phyloP scores from a whole-genome alignment of 2,329 filamentous ascomycete genomes.

The Aspergillus flavus region DNA sequence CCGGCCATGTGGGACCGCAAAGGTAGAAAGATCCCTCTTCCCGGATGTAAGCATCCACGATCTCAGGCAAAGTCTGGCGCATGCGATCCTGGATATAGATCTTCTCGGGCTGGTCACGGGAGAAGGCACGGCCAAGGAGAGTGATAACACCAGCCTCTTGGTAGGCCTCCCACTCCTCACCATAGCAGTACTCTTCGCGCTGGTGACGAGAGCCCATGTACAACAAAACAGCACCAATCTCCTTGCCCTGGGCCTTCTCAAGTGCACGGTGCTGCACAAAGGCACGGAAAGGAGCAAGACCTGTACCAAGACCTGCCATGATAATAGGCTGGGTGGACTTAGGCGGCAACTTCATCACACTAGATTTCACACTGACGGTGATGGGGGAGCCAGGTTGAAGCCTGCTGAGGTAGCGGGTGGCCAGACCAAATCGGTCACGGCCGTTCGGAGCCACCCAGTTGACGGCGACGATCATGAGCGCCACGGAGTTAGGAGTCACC shows the following conservation, averaged over 20 bases:
- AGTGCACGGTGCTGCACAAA: constrained; percentile 98
- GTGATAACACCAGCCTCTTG: constrained; percentile 94
- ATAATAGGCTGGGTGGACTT: constrained; percentile 90
- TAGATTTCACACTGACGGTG: constrained; percentile 94
- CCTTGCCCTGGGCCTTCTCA: constrained; percentile 96
- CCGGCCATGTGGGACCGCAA: constrained; percentile 96
- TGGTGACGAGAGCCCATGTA: constrained; percentile 98
- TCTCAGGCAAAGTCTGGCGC: constrained; percentile 81
- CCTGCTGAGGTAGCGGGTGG: constrained; percentile 82
- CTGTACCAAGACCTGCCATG: constrained; percentile 98
- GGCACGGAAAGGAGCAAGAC: constrained; percentile 97
- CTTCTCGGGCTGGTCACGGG: constrained; percentile 94
- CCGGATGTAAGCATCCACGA: constrained; percentile 81
- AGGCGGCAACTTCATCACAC: constrained; percentile 96
- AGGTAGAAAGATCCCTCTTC: constrained; percentile 95
- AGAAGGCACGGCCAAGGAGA: constrained; percentile 89
- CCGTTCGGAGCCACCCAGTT: constrained; percentile 90
- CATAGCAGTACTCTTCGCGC: constrained; percentile 97
- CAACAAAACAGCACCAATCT: constrained; percentile 87
- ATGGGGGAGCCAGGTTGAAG: constrained; percentile 76
- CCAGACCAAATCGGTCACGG: constrained; percentile 88
- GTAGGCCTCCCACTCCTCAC: constrained; percentile 99
- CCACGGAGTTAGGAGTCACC: constrained; percentile 84
- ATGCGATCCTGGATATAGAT: constrained; percentile 99
- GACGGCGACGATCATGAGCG: constrained; percentile 96